Base-by-base conservation (phyloP, 352 stramenopile species). In the Phytophthora fragariae region DNA sequence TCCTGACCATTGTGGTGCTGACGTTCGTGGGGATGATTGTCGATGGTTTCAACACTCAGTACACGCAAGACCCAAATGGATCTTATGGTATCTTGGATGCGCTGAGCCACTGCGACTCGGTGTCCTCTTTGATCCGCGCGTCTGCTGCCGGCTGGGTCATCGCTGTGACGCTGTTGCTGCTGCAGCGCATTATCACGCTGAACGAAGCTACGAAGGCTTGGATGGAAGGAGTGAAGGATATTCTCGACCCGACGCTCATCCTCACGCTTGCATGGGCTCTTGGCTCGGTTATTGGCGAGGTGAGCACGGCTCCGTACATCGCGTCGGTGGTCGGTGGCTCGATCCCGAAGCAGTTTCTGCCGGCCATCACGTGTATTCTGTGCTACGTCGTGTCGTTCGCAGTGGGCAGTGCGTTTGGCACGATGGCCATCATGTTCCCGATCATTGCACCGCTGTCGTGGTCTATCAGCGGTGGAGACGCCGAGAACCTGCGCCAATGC, bases 371-470 rank as follows among this genome's bases (percentile, higher is more conserved):
- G 17, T 92, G 86, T 24, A 62, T 96, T 31, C 79, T 98, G 9
- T 97, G 90, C 81, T 97, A 92, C 68, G 58, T 97, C 50, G 91
- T 98, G 57, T 97, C 93, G 14, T 98, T 98, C 57, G 84, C 90
- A n/a, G 96, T 91, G 5, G 93, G 93, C 56, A 97, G 89, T 53
- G 79, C 83, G 17, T 98, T 97, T 68, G 91, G 91, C 56, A 98
- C 93, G 9, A 98, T 98, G 91, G 92, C 89, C 54, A 97, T 98
- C 67, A 92, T 98, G 76, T 98, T 98, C 72, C 93, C 93, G 17
- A 96, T 98, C 69, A 93, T 96, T 58, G 86, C 86, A 46, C 90
- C 89, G 61, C 83, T 98, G 10, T 95, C 91, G 57, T 97, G 78
- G 79, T 83, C 85, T 52, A 92, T 97, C 63, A 92, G 82, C 53